These are phyloP conservation scores for Ophiocordyceps polyrhachis-furcata DNA, from an alignment of 2,329 filamentous ascomycete species.

Conservation along the genomic window DNA sequence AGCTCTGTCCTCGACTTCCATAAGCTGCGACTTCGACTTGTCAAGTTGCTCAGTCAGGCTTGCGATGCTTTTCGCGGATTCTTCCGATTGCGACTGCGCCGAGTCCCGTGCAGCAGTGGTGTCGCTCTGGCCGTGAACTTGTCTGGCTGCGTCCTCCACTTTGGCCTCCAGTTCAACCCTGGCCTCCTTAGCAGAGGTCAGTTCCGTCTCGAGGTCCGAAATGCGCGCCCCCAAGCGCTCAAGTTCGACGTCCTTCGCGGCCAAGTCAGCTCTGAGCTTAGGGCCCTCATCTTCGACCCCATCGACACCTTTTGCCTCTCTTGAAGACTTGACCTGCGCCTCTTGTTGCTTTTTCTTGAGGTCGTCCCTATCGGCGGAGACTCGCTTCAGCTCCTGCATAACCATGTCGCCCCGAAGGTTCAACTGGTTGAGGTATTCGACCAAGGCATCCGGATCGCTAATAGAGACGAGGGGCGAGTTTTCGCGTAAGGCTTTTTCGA, in stretches of 20 bases:
- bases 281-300: slow-evolving; percentile 63
- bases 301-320: slow-evolving; percentile 17
- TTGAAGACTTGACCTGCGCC: background rate
- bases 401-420: slow-evolving; percentile 81
- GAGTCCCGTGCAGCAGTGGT: too few species aligned
- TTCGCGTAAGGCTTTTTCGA: slow-evolving; percentile 79
- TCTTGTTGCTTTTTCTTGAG: slow-evolving; percentile 41
- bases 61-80: too few species aligned
- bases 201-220: slow-evolving; percentile 46
- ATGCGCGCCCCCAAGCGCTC: slow-evolving; percentile 52
- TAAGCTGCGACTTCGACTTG: too few species aligned
- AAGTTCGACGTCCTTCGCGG: slow-evolving; percentile 52
- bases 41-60: too few species aligned
- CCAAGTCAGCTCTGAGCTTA: slow-evolving; percentile 56
- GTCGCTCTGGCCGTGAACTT: too few species aligned
- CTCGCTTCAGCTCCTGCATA: slow-evolving; percentile 77
- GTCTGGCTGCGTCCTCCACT: too few species aligned
- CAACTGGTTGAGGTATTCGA: slow-evolving; percentile 79
- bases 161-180: slow-evolving; percentile 40
- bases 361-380: slow-evolving; percentile 64
- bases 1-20: too few species aligned
- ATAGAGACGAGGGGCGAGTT: slow-evolving; percentile 86
- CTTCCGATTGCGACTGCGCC: too few species aligned
- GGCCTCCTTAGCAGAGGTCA: slow-evolving; percentile 53
- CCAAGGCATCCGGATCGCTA: slow-evolving; percentile 60